Evolutionary conservation across 2,329 filamentous ascomycete genomes (phyloP).

Genomic region (Xylariaceae sp.): DNA sequence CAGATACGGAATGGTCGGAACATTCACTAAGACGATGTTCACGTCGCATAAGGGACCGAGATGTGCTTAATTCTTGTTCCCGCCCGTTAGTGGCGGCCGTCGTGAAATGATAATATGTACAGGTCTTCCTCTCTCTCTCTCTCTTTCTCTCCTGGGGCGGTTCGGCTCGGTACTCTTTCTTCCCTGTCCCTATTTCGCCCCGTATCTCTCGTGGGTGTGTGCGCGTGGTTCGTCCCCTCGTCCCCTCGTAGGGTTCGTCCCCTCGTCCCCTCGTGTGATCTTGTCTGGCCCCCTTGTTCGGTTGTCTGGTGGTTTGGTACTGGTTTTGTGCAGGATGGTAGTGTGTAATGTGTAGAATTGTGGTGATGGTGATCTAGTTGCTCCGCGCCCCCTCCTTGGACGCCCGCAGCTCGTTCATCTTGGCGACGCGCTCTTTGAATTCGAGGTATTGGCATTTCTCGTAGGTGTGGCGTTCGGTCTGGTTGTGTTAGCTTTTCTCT

Average conservation of each 20-base stretch:
- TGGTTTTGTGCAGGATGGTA: too few relatives aligned
- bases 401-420: conserved; percentile 94
- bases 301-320: too few relatives aligned
- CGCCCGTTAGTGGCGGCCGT: background rate
- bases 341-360: too few relatives aligned
- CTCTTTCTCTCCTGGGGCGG: background rate
- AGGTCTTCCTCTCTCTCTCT: background rate
- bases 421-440: conserved; percentile 96
- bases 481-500: background rate
- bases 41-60: too few relatives aligned
- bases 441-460: conserved; percentile 99
- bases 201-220: background rate
- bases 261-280: too few relatives aligned
- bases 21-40: too few relatives aligned
- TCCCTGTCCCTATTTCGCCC: background rate
- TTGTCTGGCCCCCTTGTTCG: too few relatives aligned
- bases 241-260: too few relatives aligned
- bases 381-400: conserved; percentile 79
- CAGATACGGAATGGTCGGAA: background rate
- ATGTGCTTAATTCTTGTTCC: background rate
- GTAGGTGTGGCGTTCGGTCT: conserved; percentile 96
- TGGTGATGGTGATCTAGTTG: conserved; percentile 52
- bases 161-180: background rate
- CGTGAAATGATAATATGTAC: background rate
- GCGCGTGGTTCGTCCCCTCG: too few relatives aligned